Evolutionary conservation across 139 green algal species (phyloP), one percentile per base, ranked within the genome.

Genomic region (Coelastrella sp.): DNA sequence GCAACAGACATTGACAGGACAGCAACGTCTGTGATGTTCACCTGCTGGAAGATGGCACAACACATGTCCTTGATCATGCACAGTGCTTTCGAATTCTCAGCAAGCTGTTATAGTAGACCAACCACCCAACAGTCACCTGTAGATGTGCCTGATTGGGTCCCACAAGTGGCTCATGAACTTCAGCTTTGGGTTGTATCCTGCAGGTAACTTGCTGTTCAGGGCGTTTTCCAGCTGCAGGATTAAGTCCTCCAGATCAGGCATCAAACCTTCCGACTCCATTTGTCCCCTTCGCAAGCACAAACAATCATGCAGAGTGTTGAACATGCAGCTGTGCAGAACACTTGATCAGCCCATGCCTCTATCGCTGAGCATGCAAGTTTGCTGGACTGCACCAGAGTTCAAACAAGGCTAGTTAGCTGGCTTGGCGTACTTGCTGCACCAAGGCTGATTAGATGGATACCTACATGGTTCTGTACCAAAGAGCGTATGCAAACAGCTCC

Each of bases 111-210:
- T n/a, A n/a, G n/a, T n/a, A n/a, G n/a, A n/a, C n/a, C n/a, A n/a
- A n/a, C n/a, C n/a, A 34, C 7, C 45, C 8, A 3, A 7, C 27
- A 11, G 45, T 7, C n/a, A 82, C 75, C 75, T 82, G 75, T 89
- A 89, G 25, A 88, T 73, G 82, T 91, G 88, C 23, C 67, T 79
- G 30, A 91, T 64, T 0, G 85, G 81, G 34, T 88, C 88, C 35
- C 19, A 50, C 45, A 86, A 75, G 50, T 90, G 87, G 19, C 62
- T 60, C 76, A 88, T 86, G 59, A 88, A 86, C 40, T 60, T 57
- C 21, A 85, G 51, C 23, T 38, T 13, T 7, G 75, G 76, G 48
- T 76, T 83, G 75, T 72, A 68, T 34, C 81, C 81, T 2, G 25
- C 38, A 2, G 84, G 17, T 25, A 88, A 8, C 1, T 5, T 53